Evolutionary conservation across 2,329 filamentous ascomycete species (phyloP).

Genomic region (Xenosphaeropsis pyriputrescens): DNA sequence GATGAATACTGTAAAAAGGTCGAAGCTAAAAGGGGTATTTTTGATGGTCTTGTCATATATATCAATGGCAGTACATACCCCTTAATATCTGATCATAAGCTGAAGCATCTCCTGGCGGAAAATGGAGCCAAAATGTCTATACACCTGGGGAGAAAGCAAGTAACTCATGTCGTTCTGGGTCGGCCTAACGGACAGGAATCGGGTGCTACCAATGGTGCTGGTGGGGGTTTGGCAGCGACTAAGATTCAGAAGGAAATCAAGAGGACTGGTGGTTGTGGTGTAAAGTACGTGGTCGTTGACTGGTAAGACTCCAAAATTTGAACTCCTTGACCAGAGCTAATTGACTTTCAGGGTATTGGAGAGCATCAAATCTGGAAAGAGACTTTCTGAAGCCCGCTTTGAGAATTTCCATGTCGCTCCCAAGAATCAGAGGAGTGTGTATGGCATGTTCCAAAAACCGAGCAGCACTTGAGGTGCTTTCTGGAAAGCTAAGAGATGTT

Average conservation of each 20-base stretch:
- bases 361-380: conserved; percentile 60
- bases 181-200: conserved; percentile 26
- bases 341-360: conserved; percentile 52
- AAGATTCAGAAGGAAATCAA: conserved; percentile 75
- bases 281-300: conserved; percentile 70
- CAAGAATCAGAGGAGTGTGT: conserved; percentile 50
- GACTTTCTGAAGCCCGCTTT: conserved; percentile 63
- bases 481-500: too few species aligned
- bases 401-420: conserved; percentile 44
- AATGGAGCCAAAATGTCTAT: conserved; percentile 63
- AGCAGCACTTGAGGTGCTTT: not conserved
- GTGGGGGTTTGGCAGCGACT: conserved; percentile 59
- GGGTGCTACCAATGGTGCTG: conserved; percentile 31
- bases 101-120: conserved; percentile 62
- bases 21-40: conserved; percentile 28
- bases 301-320: conserved; percentile 37
- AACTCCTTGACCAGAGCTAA: not conserved
- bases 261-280: conserved; percentile 47
- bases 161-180: conserved; percentile 79
- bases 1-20: conserved; percentile 12
- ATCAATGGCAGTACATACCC: conserved; percentile 81
- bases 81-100: conserved; percentile 67
- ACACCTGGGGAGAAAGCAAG: conserved; percentile 53
- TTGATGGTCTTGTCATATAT: conserved; percentile 61
- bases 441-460: conserved; percentile 27